Conservation (phyloP, 208 protist genomes). For the Kentomonas sorsogonicus region DNA sequence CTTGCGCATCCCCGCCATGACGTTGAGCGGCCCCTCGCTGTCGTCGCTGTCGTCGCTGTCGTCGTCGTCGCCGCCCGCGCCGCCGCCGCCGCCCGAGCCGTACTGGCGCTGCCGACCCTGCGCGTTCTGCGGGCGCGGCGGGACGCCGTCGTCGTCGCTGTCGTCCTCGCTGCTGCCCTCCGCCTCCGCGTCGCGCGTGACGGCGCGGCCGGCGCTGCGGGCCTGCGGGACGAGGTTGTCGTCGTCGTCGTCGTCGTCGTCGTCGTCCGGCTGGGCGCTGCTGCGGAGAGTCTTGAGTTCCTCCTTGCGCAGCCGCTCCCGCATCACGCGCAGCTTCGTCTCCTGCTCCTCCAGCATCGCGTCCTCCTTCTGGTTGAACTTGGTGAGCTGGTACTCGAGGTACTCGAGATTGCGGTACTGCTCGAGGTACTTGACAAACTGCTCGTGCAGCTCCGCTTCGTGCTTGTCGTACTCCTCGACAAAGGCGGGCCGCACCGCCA, state of each 20-base stretch:
- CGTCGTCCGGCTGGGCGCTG: conserved; percentile 17
- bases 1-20: conserved; percentile 6
- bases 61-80: conserved; percentile 19
- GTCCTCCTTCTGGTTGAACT: conserved; percentile 84
- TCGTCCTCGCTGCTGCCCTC: conserved; percentile 65
- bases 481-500: conserved; percentile 89
- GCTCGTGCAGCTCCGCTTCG: conserved; percentile 84
- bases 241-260: conserved; percentile 48
- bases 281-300: conserved; percentile 78
- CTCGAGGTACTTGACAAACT: conserved; percentile 91
- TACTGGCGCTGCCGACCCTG: conserved; percentile 24
- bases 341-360: conserved; percentile 85
- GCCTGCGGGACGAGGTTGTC: conserved; percentile 14
- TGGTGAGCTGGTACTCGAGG: conserved; percentile 86
- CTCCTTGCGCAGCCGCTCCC: conserved; percentile 83
- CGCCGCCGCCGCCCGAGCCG: conserved; percentile 11
- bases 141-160: conserved; percentile 26
- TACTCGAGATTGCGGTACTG: conserved; percentile 93
- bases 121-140: conserved; percentile 23
- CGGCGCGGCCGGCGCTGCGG: conserved; percentile 6
- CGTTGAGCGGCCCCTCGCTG: conserved; percentile 25
- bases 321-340: conserved; percentile 82
- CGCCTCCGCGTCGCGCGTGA: conserved; percentile 30
- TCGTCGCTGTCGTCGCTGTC: conserved; percentile 28
- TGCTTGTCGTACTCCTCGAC: conserved; percentile 94